Percentiles rank a stretch among this genome's conserved stretches.
These are phyloP conservation scores for Phytophthora chlamydospora DNA, from an alignment of 352 stramenopile species.

Conservation along the genomic window DNA sequence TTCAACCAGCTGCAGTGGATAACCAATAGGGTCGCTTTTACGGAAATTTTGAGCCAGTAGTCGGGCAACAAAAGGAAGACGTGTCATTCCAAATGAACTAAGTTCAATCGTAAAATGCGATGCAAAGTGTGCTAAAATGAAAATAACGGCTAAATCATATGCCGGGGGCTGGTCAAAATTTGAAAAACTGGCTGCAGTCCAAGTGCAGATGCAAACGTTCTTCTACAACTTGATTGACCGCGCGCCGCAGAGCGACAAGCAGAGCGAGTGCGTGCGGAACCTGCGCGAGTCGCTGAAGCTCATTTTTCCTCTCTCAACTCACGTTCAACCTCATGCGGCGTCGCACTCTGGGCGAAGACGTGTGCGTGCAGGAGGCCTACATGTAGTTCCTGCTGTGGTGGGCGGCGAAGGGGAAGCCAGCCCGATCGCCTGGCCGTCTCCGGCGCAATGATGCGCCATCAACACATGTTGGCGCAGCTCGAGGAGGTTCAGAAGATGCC, in stretches of 20 bases:
- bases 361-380: slow-evolving; percentile 93
- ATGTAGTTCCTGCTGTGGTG: slow-evolving; percentile 95
- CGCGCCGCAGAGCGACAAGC: slow-evolving; percentile 82
- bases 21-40: no score
- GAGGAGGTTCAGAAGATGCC: slow-evolving; percentile 98
- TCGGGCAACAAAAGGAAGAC: no score
- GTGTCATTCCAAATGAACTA: no score
- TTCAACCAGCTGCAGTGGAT: no score
- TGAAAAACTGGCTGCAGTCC: no score
- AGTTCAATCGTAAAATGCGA: no score
- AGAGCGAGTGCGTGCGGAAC: slow-evolving; percentile 92
- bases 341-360: slow-evolving; percentile 94
- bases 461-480: slow-evolving; percentile 90
- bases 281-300: slow-evolving; percentile 94
- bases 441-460: slow-evolving; percentile 91
- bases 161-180: no score
- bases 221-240: slow-evolving; percentile 97
- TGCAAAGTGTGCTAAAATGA: no score
- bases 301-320: slow-evolving; percentile 96
- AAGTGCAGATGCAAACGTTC: no score
- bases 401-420: slow-evolving; percentile 66
- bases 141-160: no score
- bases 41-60: no score
- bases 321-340: slow-evolving; percentile 98
- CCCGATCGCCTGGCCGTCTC: slow-evolving; percentile 92